Percentiles rank a stretch among this genome's conserved stretches.
Conservation (phyloP, 2,329 filamentous ascomycete genomes). For the Colletotrichum karsti region DNA sequence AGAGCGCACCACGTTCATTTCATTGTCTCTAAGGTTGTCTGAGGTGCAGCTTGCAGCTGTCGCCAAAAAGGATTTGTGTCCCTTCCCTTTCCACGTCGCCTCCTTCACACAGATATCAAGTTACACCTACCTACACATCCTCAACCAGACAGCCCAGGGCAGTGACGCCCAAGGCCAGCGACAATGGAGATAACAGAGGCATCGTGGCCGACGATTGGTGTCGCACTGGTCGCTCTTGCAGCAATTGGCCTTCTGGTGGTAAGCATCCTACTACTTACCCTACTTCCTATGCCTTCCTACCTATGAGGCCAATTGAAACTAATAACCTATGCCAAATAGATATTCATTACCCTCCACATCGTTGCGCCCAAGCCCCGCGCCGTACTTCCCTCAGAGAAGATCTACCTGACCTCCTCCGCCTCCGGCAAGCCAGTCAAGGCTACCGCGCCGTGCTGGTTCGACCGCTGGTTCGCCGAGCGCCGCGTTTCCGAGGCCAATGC, state of each 20-base stretch:
- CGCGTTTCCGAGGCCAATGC: slow-evolving; percentile 53
- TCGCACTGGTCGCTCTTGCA: slow-evolving; percentile 1
- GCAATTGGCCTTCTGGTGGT: slow-evolving; percentile 14
- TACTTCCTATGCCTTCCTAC: too few species aligned
- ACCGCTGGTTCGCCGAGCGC: slow-evolving; percentile 73
- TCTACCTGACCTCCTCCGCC: slow-evolving; percentile 79
- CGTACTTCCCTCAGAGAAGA: slow-evolving; percentile 81
- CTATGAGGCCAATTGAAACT: slow-evolving; percentile 2
- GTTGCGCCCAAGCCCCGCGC: slow-evolving; percentile 84
- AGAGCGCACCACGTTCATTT: too few species aligned
- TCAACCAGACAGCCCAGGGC: too few species aligned
- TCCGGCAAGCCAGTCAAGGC: slow-evolving; percentile 57
- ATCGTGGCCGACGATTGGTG: slow-evolving; percentile 21
- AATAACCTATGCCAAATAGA: slow-evolving; percentile 34
- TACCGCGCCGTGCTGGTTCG: slow-evolving; percentile 85
- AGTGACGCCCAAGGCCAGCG: not conserved
- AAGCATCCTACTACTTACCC: not conserved
- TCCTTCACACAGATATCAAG: too few species aligned
- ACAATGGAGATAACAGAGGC: slow-evolving; percentile 22
- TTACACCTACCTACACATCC: too few species aligned
- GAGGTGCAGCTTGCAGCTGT: too few species aligned
- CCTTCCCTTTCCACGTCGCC: too few species aligned
- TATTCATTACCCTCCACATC: slow-evolving; percentile 74
- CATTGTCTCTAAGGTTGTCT: too few species aligned
- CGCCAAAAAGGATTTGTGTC: too few species aligned